Conservation (phyloP, 257 asterid species). For the Solanum bulbocastanum region DNA sequence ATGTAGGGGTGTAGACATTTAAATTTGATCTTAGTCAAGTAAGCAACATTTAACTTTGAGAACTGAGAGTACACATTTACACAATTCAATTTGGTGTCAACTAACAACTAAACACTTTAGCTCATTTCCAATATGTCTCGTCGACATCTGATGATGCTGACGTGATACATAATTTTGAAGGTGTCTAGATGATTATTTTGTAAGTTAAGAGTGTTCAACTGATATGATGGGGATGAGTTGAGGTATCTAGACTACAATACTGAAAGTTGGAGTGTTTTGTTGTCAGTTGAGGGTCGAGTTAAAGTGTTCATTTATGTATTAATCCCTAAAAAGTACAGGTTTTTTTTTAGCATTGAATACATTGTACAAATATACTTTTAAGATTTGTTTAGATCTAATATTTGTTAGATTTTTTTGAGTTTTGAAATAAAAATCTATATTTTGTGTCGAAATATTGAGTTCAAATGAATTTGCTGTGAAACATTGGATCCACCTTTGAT, state of each 20-base stretch:
- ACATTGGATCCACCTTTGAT: neutral
- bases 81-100: neutral
- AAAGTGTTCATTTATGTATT: neutral
- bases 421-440: neutral
- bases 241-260: neutral
- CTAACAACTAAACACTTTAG: neutral
- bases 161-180: neutral
- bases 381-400: neutral
- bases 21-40: neutral
- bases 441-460: neutral
- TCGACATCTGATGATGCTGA: neutral
- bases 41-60: neutral
- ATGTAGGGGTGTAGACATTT: neutral
- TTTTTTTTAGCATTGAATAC: neutral
- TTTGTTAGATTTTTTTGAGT: neutral
- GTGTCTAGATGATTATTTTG: neutral
- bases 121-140: neutral
- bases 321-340: neutral
- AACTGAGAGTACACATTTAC: neutral
- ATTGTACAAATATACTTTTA: neutral
- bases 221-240: neutral
- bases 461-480: neutral
- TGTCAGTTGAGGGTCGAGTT: neutral
- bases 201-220: neutral
- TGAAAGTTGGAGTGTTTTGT: neutral